Conservation (phyloP, 768 basidiomycete species). For the Dacryopinax primogenitus region DNA sequence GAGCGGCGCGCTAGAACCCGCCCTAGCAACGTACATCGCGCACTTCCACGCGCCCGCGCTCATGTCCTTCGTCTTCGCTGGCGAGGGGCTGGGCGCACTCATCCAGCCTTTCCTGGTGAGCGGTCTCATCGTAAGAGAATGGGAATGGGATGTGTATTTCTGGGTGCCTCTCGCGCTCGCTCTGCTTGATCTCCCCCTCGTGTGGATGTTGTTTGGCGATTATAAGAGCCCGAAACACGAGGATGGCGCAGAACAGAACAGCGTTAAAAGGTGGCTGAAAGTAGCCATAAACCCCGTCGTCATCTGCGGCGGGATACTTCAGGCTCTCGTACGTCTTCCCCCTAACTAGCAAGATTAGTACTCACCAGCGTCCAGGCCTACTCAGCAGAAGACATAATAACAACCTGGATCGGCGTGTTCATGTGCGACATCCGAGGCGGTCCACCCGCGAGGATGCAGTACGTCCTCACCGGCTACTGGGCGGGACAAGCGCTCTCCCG, state of each 20-base stretch:
- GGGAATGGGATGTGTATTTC: not conserved
- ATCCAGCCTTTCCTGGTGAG: slow-evolving; percentile 4
- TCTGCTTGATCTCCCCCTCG: not conserved
- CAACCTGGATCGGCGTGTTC: slow-evolving; percentile 3
- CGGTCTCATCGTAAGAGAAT: not conserved
- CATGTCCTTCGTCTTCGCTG: slow-evolving; percentile 3
- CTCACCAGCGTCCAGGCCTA: not conserved
- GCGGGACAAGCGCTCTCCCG: not conserved
- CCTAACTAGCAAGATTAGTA: not conserved
- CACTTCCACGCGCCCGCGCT: not conserved
- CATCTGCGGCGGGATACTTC: not conserved
- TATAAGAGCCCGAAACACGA: not conserved
- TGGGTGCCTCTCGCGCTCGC: not conserved
- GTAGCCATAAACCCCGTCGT: not conserved
- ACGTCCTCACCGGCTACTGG: slow-evolving; percentile 8
- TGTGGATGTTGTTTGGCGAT: not conserved
- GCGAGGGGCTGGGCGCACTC: not conserved
- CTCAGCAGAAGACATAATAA: not conserved
- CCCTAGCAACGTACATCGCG: not conserved
- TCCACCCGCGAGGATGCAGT: not conserved
- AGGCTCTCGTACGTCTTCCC: not conserved
- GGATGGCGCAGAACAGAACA: not conserved
- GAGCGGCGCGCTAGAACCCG: slow-evolving; percentile 1
- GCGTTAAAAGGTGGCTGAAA: not conserved
- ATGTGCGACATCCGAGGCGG: slow-evolving; percentile 7